Evolutionary conservation across 1,284 basidiomycete species (phyloP).

Genomic region (Fomes fomentarius): DNA sequence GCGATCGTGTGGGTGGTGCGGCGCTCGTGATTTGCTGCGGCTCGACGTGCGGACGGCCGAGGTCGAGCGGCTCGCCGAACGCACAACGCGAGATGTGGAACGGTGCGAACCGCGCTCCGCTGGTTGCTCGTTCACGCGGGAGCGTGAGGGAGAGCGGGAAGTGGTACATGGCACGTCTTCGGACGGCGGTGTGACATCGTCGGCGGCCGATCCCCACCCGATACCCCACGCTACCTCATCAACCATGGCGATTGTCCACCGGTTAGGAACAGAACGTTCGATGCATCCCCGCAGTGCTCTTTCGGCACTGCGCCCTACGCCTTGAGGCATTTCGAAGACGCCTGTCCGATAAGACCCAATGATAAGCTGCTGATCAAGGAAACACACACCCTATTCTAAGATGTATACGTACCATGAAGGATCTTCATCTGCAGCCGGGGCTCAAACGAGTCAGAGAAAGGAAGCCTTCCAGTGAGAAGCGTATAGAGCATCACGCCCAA

Average conservation of each 20-base stretch:
- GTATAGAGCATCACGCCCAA: conserved; percentile 87
- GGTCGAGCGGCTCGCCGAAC: conserved; percentile 29
- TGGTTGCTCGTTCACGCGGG: conserved; percentile 20
- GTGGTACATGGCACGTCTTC: conserved; percentile 19
- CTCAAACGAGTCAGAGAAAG: conserved; percentile 88
- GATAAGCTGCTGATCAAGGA: conserved; percentile 12
- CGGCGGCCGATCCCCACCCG: conserved; percentile 66
- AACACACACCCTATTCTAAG: neutral
- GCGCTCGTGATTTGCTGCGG: conserved; percentile 29
- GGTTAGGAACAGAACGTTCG: conserved; percentile 53
- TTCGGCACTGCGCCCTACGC: conserved; percentile 70
- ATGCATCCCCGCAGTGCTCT: conserved; percentile 79
- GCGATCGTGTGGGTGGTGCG: conserved; percentile 25
- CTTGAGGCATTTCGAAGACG: conserved; percentile 57
- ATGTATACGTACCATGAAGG: conserved; percentile 63
- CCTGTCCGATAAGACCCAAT: conserved; percentile 42
- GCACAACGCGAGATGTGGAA: conserved; percentile 22
- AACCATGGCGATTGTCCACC: conserved; percentile 80
- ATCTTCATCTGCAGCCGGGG: conserved; percentile 92
- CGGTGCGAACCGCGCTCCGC: conserved; percentile 31
- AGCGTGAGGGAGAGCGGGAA: conserved; percentile 28
- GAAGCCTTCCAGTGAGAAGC: conserved; percentile 78
- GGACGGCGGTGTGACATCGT: conserved; percentile 37
- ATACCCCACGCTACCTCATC: conserved; percentile 81
- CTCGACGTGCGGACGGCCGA: conserved; percentile 29